A percentile compares a stretch with the other conserved stretches of the same genome.
phyloP scores from a whole-genome alignment of 2,329 filamentous ascomycete species.

The Paramyrothecium roridum region DNA sequence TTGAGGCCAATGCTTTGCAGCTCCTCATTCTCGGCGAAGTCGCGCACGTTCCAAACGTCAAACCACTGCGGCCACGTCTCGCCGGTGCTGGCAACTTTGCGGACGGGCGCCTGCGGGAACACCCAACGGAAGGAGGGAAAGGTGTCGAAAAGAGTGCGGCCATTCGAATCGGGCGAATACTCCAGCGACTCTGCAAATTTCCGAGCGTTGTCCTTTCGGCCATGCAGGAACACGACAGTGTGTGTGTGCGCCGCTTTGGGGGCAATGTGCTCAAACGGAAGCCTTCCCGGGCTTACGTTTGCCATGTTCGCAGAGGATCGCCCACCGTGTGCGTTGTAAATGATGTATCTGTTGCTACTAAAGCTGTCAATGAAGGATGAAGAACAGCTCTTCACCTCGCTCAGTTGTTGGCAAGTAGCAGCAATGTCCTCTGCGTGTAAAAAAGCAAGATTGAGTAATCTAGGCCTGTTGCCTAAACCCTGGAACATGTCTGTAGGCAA shows the following conservation, averaged over 20 bases:
- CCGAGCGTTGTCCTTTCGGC: conserved; percentile 36
- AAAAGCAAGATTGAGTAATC: too few relatives aligned
- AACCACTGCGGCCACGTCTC: conserved; percentile 43
- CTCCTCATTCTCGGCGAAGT: conserved; percentile 37
- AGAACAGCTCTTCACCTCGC: too few relatives aligned
- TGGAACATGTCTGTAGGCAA: too few relatives aligned
- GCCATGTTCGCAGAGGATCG: too few relatives aligned
- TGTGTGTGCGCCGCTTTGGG: conserved; percentile 29
- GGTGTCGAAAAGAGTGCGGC: conserved; percentile 29
- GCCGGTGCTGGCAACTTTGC: conserved; percentile 15
- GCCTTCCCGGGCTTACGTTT: too few relatives aligned
- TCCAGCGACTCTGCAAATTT: conserved; percentile 27
- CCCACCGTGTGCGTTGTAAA: too few relatives aligned
- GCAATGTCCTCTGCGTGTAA: too few relatives aligned
- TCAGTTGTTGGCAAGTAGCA: too few relatives aligned
- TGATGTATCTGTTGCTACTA: too few relatives aligned
- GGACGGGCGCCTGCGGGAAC: conserved; percentile 40
- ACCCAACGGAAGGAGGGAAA: conserved; percentile 48
- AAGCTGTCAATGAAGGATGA: too few relatives aligned
- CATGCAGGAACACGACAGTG: conserved; percentile 43
- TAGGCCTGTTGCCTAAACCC: too few relatives aligned
- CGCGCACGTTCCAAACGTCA: conserved; percentile 41
- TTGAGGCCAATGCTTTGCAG: conserved; percentile 37
- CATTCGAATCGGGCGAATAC: conserved; percentile 23
- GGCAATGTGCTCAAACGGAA: conserved; percentile 22